Percentiles rank a stretch among this genome's conserved stretches.
These are phyloP conservation scores for Sesbania bispinosa DNA, from an alignment of 306 rosid genomes.

Conservation along the genomic window DNA sequence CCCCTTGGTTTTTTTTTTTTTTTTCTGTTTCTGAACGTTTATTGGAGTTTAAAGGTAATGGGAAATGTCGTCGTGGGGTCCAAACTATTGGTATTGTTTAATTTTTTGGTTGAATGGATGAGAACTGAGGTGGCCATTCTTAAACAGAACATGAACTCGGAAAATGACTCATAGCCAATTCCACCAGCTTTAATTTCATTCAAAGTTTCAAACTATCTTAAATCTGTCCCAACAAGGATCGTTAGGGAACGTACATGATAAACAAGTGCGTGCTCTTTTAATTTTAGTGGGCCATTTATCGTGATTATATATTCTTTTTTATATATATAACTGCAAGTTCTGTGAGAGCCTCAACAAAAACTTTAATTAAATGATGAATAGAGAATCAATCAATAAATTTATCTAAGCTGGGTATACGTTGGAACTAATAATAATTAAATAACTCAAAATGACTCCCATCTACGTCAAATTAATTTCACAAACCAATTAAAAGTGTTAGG, in stretches of 20 bases:
- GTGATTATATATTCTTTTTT: no score
- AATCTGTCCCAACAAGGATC: background rate
- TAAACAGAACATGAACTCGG: background rate
- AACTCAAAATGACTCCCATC: no score
- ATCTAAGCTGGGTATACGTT: no score
- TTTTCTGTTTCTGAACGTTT: background rate
- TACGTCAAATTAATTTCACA: no score
- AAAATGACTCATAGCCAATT: background rate
- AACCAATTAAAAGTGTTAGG: no score
- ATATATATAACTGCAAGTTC: background rate
- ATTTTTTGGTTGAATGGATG: background rate
- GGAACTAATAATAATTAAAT: no score
- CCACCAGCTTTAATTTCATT: background rate
- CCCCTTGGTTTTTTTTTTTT: no score
- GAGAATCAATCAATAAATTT: no score
- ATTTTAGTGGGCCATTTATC: background rate
- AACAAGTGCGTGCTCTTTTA: background rate
- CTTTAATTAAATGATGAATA: background rate
- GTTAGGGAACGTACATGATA: background rate
- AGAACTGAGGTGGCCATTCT: background rate
- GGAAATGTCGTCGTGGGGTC: background rate
- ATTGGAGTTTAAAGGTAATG: background rate
- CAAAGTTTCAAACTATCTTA: background rate
- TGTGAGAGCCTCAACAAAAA: background rate
- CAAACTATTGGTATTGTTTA: background rate